Percentiles rank a stretch among this genome's conserved stretches.
These are phyloP conservation scores for Celoporthe dispersa DNA, from an alignment of 2,329 filamentous ascomycete species.

Conservation along the genomic window DNA sequence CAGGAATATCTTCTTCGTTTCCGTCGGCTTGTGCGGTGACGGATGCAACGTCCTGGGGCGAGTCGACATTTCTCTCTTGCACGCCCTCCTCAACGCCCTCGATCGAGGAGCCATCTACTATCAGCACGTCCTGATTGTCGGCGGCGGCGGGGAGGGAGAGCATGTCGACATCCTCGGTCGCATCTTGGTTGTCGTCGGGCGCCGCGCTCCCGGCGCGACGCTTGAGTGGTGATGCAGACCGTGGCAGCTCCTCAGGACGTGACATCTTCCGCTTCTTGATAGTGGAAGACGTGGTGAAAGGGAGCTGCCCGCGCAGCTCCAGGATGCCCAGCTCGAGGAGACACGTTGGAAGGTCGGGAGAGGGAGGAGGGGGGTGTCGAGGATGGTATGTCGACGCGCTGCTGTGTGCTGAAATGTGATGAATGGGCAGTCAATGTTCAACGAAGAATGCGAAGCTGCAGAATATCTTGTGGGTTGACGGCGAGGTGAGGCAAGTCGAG, in stretches of 20 bases:
- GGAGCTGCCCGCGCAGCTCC: constrained; percentile 70
- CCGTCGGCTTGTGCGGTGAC: constrained; percentile 14
- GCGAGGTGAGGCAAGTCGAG: constrained; percentile 10
- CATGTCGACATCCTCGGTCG: constrained; percentile 53
- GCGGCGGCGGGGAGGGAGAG: constrained; percentile 37
- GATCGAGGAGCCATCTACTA: constrained; percentile 18
- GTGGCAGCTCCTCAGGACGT: constrained; percentile 59
- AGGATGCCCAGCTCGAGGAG: constrained; percentile 34
- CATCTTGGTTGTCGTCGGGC: constrained; percentile 47
- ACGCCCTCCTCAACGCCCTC: constrained; percentile 8
- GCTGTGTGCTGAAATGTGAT: not conserved
- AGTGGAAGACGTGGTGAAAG: constrained; percentile 72
- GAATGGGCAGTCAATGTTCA: constrained; percentile 20
- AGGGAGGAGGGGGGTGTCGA: not conserved
- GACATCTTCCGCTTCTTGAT: constrained; percentile 71
- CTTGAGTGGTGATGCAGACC: constrained; percentile 69
- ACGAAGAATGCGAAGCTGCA: constrained; percentile 17
- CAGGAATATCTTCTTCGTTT: constrained; percentile 11
- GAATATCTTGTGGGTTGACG: constrained; percentile 23
- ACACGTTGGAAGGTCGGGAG: constrained; percentile 5
- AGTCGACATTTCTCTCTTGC: constrained; percentile 13
- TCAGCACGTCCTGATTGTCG: constrained; percentile 17
- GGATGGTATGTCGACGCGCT: not conserved
- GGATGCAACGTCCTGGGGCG: constrained; percentile 8
- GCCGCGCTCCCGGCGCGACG: constrained; percentile 67